A percentile compares a stretch with the other conserved stretches of the same genome.
Conservation (phyloP, 2,329 filamentous ascomycete species). For the Alternaria gansuensis region DNA sequence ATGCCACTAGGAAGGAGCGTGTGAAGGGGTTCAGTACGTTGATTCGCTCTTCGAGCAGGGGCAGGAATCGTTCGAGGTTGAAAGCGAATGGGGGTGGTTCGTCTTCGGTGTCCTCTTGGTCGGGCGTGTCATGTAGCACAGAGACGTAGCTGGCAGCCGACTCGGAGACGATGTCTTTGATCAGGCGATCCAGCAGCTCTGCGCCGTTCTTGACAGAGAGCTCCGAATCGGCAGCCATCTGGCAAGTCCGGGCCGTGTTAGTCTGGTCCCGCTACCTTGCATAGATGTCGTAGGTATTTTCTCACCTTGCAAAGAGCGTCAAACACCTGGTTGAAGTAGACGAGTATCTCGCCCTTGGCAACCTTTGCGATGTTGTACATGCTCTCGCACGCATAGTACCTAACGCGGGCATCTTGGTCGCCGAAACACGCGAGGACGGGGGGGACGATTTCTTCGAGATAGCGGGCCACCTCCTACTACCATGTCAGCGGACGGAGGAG, state of each 20-base stretch:
- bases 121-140: slow-evolving; percentile 73
- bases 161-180: slow-evolving; percentile 96
- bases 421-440: slow-evolving; percentile 97
- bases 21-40: slow-evolving; percentile 95
- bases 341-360: slow-evolving; percentile 93
- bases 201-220: slow-evolving; percentile 98
- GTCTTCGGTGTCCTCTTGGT: slow-evolving; percentile 51
- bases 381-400: slow-evolving; percentile 98
- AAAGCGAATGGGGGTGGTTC: slow-evolving; percentile 67
- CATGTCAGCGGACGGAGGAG: slow-evolving; percentile 25
- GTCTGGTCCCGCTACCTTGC: slow-evolving; percentile 7
- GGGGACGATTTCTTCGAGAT: slow-evolving; percentile 92
- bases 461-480: slow-evolving; percentile 83
- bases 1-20: slow-evolving; percentile 91
- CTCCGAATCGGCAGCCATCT: slow-evolving; percentile 96
- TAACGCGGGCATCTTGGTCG: slow-evolving; percentile 95
- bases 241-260: slow-evolving; percentile 30
- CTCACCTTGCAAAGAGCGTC: slow-evolving; percentile 92
- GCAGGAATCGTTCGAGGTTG: slow-evolving; percentile 88
- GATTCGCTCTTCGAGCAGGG: slow-evolving; percentile 91
- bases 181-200: slow-evolving; percentile 89
- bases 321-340: slow-evolving; percentile 99
- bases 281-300: not conserved
- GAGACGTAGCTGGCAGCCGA: slow-evolving; percentile 95
- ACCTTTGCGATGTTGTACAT: slow-evolving; percentile 99